phyloP scores from a whole-genome alignment of 2,329 filamentous ascomycete species.

The Alternaria dauci region DNA sequence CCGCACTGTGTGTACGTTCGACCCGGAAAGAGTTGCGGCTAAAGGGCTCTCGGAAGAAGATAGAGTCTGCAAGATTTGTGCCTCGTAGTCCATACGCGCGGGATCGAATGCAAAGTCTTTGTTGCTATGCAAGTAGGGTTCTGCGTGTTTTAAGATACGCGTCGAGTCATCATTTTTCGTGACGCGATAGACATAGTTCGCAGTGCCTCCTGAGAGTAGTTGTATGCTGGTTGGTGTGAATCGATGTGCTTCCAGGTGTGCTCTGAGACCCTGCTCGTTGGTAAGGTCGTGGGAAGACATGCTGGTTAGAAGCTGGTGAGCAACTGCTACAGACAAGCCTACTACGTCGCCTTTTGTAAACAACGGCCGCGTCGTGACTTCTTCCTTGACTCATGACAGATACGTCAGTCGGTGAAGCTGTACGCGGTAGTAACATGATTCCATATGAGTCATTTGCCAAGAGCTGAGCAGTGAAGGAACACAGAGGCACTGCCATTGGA shows the following conservation, averaged over 20 bases:
- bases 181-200: conserved; percentile 50
- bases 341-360: neutral
- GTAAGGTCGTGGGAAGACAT: conserved; percentile 24
- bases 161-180: conserved; percentile 19
- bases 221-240: conserved; percentile 14
- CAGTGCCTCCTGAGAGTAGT: conserved; percentile 44
- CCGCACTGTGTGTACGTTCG: conserved; percentile 28
- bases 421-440: conserved; percentile 18
- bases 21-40: neutral
- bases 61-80: conserved; percentile 32
- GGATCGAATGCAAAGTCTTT: conserved; percentile 36
- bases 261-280: conserved; percentile 27
- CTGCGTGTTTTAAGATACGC: conserved; percentile 49
- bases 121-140: conserved; percentile 38
- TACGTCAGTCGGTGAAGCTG: no score
- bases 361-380: neutral
- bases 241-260: conserved; percentile 27
- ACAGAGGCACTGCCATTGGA: neutral
- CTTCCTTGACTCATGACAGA: neutral
- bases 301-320: neutral
- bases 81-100: conserved; percentile 48
- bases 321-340: neutral
- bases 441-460: conserved; percentile 38
- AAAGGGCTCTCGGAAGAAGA: conserved; percentile 13
- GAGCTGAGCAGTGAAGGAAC: conserved; percentile 9